Evolutionary conservation across 148 eudicot species (phyloP), one percentile per base, ranked within the genome.

Genomic region (Nepenthes mirabilis): DNA sequence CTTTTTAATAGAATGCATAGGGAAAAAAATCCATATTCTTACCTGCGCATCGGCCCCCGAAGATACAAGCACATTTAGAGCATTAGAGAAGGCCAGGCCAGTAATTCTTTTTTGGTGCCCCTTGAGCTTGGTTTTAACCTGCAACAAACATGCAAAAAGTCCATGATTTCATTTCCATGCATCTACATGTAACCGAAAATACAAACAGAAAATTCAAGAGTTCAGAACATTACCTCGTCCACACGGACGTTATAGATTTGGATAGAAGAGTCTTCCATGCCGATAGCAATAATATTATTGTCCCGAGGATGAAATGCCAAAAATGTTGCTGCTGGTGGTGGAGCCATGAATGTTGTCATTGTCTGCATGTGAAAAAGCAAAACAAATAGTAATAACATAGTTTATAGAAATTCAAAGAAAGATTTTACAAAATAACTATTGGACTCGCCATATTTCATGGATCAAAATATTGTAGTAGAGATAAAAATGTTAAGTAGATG

Each of bases 31-130:
- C 13, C 47, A n/a, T 35, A 62, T 6, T 47, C 62, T 34, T 59
- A 86, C 89, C 86, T 86, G 84, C 62, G 86, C 70, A 73, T 86
- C 89, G 33, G 83, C 86, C 34, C 94, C 89, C 45, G 94, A 75
- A 49, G 94, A 86, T 49, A 86, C 81, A 23, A 86, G 86, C 35
- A 83, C 68, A 63, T 81, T 65, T 14, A 77, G 67, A 58, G 55
- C 77, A 60, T 63, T 74, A 1, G 94, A 81, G 60, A 83, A 86
- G 40, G 94, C 89, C 23, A 86, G 82, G 32, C 94, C 89, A 40
- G 82, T 86, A 23, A 86, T 79, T 61, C 72, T 74, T 68, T 77
- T 83, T 68, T 77, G 74, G 65, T 86, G 94, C 53, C 89, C 89
- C 65, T 48, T 79, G 34, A 86, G 79, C 78, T 56, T 77, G 64